Percentiles rank a stretch among this genome's conserved stretches.
Conservation (phyloP, 768 basidiomycete species). For the Tylopilus rubrobrunneus region DNA sequence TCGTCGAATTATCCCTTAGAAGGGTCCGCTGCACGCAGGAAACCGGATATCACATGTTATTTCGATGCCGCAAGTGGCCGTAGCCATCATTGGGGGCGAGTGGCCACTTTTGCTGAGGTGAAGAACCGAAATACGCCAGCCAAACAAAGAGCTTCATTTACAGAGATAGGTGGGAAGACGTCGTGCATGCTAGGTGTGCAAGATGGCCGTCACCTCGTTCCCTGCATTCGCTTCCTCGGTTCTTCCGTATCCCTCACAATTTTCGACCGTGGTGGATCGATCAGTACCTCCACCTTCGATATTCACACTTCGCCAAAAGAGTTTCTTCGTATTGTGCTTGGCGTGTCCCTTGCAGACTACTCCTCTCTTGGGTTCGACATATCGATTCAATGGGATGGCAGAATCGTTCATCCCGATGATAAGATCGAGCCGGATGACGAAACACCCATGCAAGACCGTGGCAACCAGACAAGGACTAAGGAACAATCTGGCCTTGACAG, state of each 20-base stretch:
- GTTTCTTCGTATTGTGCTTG: background rate
- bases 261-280: background rate
- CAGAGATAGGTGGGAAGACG: background rate
- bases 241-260: background rate
- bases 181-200: background rate
- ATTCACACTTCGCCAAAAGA: background rate
- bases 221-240: background rate
- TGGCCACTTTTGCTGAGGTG: background rate
- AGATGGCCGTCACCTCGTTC: background rate
- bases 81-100: background rate
- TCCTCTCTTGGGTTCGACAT: background rate
- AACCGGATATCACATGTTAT: background rate
- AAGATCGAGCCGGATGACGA: no score
- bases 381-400: background rate
- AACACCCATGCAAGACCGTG: no score
- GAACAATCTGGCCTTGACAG: no score
- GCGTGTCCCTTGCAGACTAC: background rate
- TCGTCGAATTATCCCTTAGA: no score
- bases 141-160: background rate
- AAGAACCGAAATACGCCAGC: no score
- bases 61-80: no score
- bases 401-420: no score
- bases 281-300: background rate
- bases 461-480: no score
- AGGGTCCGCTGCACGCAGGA: background rate